These are phyloP conservation scores for Tuber aestivum DNA, from an alignment of 495 filamentous ascomycete species.

Conservation along the genomic window DNA sequence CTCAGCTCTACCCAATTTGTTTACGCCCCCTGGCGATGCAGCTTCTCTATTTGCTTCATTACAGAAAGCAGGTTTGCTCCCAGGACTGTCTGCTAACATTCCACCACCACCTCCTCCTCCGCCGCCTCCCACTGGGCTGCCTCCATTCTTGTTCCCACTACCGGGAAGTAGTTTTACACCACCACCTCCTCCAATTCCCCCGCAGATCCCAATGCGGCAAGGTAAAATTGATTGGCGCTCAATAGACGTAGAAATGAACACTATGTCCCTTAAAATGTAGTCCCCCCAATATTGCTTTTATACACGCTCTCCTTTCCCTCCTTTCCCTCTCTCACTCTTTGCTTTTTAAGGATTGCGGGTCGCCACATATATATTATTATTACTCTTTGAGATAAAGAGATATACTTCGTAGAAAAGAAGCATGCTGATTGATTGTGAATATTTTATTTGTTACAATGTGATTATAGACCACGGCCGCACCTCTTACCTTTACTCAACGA, in stretches of 20 bases:
- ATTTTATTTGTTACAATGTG: slow-evolving; percentile 36
- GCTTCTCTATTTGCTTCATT: slow-evolving; percentile 41
- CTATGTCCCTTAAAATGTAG: slow-evolving; percentile 73
- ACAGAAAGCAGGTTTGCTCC: slow-evolving; percentile 40
- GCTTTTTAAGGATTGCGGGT: slow-evolving; percentile 15
- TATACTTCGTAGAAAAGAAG: slow-evolving; percentile 35
- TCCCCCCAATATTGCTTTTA: slow-evolving; percentile 39
- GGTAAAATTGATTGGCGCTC: slow-evolving; percentile 41
- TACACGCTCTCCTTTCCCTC: slow-evolving; percentile 34
- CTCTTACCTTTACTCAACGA: slow-evolving; percentile 70
- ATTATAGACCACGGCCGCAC: slow-evolving; percentile 61
- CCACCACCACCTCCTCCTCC: slow-evolving; percentile 25
- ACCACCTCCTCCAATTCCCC: slow-evolving; percentile 29
- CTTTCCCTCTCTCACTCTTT: slow-evolving; percentile 10
- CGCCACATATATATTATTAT: slow-evolving; percentile 33
- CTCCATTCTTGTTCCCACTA: slow-evolving; percentile 40
- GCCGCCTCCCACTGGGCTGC: slow-evolving; percentile 43
- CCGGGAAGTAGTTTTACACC: slow-evolving; percentile 38
- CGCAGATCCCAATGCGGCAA: slow-evolving; percentile 26
- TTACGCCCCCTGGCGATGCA: slow-evolving; percentile 32
- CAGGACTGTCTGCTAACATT: slow-evolving; percentile 26
- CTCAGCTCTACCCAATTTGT: slow-evolving; percentile 41
- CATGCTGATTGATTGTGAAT: slow-evolving; percentile 38
- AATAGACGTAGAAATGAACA: slow-evolving; percentile 62
- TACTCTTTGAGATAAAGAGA: slow-evolving; percentile 15